Conservation (phyloP, 1,139 yeast genomes). For the Nakaseomyces delphensis region DNA sequence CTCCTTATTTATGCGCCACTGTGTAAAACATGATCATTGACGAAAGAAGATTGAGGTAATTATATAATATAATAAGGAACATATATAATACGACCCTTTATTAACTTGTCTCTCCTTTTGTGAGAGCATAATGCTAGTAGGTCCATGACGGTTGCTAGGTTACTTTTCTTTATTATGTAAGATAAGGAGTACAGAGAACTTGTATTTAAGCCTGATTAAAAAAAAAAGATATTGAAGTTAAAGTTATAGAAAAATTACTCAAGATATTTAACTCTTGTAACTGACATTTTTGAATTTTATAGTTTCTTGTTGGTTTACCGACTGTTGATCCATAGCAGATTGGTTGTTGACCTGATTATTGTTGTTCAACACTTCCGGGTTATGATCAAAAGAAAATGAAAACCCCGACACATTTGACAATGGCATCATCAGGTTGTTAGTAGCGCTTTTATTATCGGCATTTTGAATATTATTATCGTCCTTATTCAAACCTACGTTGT, state of each 20-base stretch:
- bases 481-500: conserved; percentile 2
- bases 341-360: neutral
- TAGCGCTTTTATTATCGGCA: neutral
- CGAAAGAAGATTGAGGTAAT: neutral
- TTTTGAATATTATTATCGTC: conserved; percentile 3
- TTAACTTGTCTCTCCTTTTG: neutral
- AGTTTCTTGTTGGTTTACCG: conserved; percentile 7
- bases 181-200: no score
- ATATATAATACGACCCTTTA: neutral
- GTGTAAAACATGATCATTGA: neutral
- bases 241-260: neutral
- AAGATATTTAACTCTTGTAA: conserved; percentile 9
- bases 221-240: neutral
- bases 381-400: conserved; percentile 8
- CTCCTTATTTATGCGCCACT: neutral
- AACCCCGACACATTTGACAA: conserved; percentile 4
- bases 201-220: neutral
- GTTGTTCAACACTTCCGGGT: neutral
- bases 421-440: conserved; percentile 6
- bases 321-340: neutral
- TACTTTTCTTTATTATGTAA: no score
- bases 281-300: conserved; percentile 11
- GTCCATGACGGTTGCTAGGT: neutral
- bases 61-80: neutral
- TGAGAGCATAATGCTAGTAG: neutral